Conservation (phyloP, 2,329 filamentous ascomycete genomes). For the Penicillium sp. region DNA sequence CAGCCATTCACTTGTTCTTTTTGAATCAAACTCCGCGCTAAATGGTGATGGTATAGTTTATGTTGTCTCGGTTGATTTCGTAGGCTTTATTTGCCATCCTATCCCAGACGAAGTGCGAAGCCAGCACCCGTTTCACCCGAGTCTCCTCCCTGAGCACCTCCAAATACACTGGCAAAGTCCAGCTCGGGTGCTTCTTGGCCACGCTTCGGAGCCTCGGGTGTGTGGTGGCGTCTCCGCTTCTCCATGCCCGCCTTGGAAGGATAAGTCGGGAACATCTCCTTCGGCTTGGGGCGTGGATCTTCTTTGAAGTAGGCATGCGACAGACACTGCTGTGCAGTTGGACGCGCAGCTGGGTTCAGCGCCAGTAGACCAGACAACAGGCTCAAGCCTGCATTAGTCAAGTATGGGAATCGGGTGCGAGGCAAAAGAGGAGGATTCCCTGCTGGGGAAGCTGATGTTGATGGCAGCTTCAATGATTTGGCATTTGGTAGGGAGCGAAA, state of each 20-base stretch:
- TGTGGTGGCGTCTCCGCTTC: slow-evolving; percentile 64
- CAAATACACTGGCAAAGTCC: slow-evolving; percentile 69
- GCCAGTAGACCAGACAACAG: slow-evolving; percentile 67
- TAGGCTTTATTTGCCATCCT: slow-evolving; percentile 1
- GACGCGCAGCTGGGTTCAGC: slow-evolving; percentile 67
- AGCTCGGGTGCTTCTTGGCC: slow-evolving; percentile 62
- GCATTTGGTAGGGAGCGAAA: slow-evolving; percentile 87
- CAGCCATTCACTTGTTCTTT: slow-evolving; percentile 8
- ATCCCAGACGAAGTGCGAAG: slow-evolving; percentile 56
- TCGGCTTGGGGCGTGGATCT: slow-evolving; percentile 81
- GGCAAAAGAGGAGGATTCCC: slow-evolving; percentile 50
- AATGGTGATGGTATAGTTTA: neutral
- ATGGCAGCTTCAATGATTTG: slow-evolving; percentile 66
- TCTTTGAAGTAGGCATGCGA: slow-evolving; percentile 80
- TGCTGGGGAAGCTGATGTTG: slow-evolving; percentile 33
- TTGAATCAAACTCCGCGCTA: neutral
- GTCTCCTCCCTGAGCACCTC: slow-evolving; percentile 59
- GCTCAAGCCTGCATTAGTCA: slow-evolving; percentile 67
- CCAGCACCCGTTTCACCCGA: slow-evolving; percentile 59
- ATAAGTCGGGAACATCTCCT: slow-evolving; percentile 93
- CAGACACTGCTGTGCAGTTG: slow-evolving; percentile 67
- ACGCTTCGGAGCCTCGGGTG: slow-evolving; percentile 75
- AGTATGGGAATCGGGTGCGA: slow-evolving; percentile 70
- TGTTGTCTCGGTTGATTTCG: neutral
- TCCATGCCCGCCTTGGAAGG: slow-evolving; percentile 93